A percentile compares a stretch with the other conserved stretches of the same genome.
Evolutionary conservation across 441 rosid species (phyloP).

Genomic region (Jatropha multifida): DNA sequence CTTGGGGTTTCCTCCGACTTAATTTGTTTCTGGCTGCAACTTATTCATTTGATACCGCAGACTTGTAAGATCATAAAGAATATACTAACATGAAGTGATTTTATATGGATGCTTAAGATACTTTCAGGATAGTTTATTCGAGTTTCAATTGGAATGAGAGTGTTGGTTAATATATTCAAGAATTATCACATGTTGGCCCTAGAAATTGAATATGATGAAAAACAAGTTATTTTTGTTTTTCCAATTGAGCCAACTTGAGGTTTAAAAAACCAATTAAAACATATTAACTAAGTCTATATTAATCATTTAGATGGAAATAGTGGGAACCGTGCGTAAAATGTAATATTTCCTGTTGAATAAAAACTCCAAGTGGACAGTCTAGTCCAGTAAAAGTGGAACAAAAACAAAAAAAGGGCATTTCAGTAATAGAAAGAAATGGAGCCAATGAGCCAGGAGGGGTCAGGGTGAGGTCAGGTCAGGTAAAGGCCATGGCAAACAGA

Average conservation of each 20-base stretch:
- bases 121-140: too few species aligned
- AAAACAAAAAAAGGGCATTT: slow-evolving; percentile 10
- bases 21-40: not conserved
- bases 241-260: too few species aligned
- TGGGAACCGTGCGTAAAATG: not conserved
- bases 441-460: not conserved
- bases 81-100: not conserved
- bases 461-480: slow-evolving; percentile 1
- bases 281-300: too few species aligned
- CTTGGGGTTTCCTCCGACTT: not conserved
- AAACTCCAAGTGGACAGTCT: not conserved
- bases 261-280: not conserved
- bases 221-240: too few species aligned
- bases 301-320: too few species aligned
- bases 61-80: not conserved
- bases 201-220: too few species aligned
- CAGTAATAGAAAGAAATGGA: not conserved
- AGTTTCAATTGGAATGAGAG: too few species aligned
- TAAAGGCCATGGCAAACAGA: slow-evolving; percentile 22
- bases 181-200: too few species aligned
- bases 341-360: not conserved
- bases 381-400: not conserved
- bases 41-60: not conserved
- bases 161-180: too few species aligned
- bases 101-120: too few species aligned